Evolutionary conservation across 2,329 filamentous ascomycete species (phyloP).

Genomic region (Trichocomaceae sp.): DNA sequence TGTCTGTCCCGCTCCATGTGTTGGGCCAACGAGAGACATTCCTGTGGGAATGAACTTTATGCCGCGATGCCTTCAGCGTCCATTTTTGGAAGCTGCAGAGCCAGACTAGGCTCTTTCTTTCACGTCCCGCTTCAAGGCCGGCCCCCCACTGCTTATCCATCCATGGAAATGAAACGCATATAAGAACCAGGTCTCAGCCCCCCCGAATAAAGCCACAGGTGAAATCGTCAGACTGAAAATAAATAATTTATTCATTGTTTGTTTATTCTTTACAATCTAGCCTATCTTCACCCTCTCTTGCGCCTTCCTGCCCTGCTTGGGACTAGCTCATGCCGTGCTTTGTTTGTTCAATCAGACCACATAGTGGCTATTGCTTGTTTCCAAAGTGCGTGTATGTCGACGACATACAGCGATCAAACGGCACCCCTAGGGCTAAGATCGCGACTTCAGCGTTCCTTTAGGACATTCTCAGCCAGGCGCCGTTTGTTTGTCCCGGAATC

Average conservation of each 20-base stretch:
- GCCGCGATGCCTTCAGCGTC: slow-evolving; percentile 4
- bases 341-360: not conserved
- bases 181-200: slow-evolving; percentile 9
- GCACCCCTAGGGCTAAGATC: slow-evolving; percentile 8
- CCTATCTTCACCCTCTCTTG: not conserved
- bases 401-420: not conserved
- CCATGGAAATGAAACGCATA: slow-evolving; percentile 5
- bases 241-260: not conserved
- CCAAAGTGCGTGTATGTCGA: slow-evolving; percentile 14
- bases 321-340: slow-evolving; percentile 6
- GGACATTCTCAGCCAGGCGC: not conserved
- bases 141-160: not conserved
- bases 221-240: not conserved
- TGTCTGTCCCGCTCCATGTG: not conserved
- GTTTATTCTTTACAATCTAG: not conserved
- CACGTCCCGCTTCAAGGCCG: not conserved
- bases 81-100: slow-evolving; percentile 1
- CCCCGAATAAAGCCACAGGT: not conserved
- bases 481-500: slow-evolving; percentile 4
- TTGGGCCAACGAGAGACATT: not conserved
- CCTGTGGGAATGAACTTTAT: not conserved
- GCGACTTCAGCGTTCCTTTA: slow-evolving; percentile 10
- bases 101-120: not conserved
- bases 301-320: not conserved
- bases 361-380: not conserved